Evolutionary conservation across 2,329 filamentous ascomycete species (phyloP).

Genomic region (Lachnellula cervina): DNA sequence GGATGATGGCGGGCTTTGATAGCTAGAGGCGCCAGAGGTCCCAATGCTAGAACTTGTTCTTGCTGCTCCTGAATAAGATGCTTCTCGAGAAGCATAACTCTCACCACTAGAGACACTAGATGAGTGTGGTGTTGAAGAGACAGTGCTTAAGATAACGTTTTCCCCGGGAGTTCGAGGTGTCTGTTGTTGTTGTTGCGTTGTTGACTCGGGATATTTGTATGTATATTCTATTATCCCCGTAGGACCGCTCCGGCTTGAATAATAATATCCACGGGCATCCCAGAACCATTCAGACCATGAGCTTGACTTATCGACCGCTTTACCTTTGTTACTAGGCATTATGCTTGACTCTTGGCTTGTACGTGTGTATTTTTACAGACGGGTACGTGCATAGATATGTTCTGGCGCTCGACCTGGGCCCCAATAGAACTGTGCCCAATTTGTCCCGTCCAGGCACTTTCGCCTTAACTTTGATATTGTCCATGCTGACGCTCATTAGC

Average conservation of each 20-base stretch:
- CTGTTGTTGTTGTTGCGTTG: slow-evolving; percentile 5
- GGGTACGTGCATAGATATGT: not conserved
- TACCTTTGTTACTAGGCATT: slow-evolving; percentile 11
- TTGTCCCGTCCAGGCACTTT: not conserved
- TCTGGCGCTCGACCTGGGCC: not conserved
- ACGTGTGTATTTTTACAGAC: not conserved
- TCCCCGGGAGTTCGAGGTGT: slow-evolving; percentile 4
- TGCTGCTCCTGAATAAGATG: not conserved
- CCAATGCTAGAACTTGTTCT: not conserved
- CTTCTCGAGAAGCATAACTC: not conserved
- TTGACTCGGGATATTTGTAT: slow-evolving; percentile 1
- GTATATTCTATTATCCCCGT: slow-evolving; percentile 3
- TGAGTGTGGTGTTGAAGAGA: not conserved
- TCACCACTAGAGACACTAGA: not conserved
- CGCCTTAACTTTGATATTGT: not conserved
- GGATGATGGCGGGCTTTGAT: not conserved
- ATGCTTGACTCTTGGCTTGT: not conserved
- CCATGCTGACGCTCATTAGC: slow-evolving; percentile 1
- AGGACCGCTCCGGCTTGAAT: slow-evolving; percentile 1
- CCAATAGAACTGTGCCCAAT: too few relatives aligned
- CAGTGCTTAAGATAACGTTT: not conserved
- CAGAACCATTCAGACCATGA: slow-evolving; percentile 12
- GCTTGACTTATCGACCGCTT: slow-evolving; percentile 8
- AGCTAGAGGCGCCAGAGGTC: not conserved
- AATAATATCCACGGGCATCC: slow-evolving; percentile 9